A percentile compares a stretch with the other conserved stretches of the same genome.
These are phyloP conservation scores for Cladosporium oxysporum DNA, from an alignment of 2,329 filamentous ascomycete genomes.

Conservation along the genomic window DNA sequence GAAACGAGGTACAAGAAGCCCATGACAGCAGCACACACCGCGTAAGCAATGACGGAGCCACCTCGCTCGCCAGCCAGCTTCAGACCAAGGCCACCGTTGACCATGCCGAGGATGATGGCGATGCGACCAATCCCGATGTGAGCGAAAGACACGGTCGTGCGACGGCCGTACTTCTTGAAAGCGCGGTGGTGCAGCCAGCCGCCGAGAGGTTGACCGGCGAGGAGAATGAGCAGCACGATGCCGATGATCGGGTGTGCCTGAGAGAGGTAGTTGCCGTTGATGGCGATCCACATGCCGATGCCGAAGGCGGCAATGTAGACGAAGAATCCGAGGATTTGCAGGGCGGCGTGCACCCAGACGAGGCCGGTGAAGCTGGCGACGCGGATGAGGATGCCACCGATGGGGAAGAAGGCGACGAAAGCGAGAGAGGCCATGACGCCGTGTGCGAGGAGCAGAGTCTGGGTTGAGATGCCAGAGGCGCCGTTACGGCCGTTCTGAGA, in stretches of 20 bases:
- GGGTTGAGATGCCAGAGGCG: slow-evolving; percentile 22
- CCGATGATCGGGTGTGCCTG: slow-evolving; percentile 56
- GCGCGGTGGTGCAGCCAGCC: slow-evolving; percentile 55
- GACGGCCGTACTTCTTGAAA: slow-evolving; percentile 50
- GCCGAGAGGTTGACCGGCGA: slow-evolving; percentile 58
- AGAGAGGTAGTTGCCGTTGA: slow-evolving; percentile 39
- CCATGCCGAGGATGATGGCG: slow-evolving; percentile 54
- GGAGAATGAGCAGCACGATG: slow-evolving; percentile 49
- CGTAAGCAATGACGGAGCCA: slow-evolving; percentile 46
- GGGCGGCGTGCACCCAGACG: slow-evolving; percentile 46
- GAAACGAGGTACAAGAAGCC: slow-evolving; percentile 44
- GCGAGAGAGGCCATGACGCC: slow-evolving; percentile 46
- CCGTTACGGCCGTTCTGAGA: slow-evolving; percentile 16
- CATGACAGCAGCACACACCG: slow-evolving; percentile 52
- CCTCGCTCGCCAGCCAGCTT: slow-evolving; percentile 43
- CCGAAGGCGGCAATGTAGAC: slow-evolving; percentile 53
- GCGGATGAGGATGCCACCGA: slow-evolving; percentile 47
- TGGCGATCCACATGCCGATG: slow-evolving; percentile 54
- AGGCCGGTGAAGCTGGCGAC: slow-evolving; percentile 46
- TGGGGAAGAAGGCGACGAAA: slow-evolving; percentile 49
- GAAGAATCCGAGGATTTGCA: slow-evolving; percentile 53
- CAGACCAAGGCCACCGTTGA: slow-evolving; percentile 60
- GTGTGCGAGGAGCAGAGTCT: slow-evolving; percentile 45
- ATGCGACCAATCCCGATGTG: slow-evolving; percentile 34
- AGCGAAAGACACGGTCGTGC: slow-evolving; percentile 49